These are phyloP conservation scores for Xylaria sp. DNA, from an alignment of 2,329 filamentous ascomycete genomes.

Conservation along the genomic window DNA sequence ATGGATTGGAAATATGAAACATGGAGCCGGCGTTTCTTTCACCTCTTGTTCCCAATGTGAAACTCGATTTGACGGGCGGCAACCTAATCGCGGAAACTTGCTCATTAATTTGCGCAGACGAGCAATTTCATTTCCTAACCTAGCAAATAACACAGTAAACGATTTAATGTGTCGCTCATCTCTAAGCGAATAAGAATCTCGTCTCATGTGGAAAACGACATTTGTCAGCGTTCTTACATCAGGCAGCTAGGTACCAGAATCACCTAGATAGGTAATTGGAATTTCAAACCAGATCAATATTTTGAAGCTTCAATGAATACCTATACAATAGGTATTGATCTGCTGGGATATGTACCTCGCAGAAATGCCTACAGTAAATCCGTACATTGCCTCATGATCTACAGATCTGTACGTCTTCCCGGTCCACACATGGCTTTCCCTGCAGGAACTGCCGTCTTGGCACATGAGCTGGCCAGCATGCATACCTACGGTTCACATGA, in stretches of 20 bases:
- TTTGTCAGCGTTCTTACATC: too few relatives aligned
- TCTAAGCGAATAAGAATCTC: not conserved
- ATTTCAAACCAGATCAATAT: too few relatives aligned
- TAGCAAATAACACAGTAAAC: not conserved
- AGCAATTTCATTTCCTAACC: slow-evolving; percentile 1
- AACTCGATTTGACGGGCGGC: slow-evolving; percentile 24
- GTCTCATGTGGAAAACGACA: not conserved
- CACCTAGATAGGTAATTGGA: too few relatives aligned
- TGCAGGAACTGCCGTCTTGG: slow-evolving; percentile 10
- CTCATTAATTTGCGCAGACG: slow-evolving; percentile 13
- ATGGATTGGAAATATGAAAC: slow-evolving; percentile 27
- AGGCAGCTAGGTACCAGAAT: too few relatives aligned
- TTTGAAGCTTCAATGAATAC: too few relatives aligned
- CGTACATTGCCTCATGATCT: slow-evolving; percentile 16
- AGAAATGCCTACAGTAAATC: too few relatives aligned
- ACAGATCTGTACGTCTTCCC: slow-evolving; percentile 9
- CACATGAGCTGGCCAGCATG: not conserved
- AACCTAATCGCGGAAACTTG: slow-evolving; percentile 24
- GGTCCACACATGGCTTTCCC: slow-evolving; percentile 13
- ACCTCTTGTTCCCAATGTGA: slow-evolving; percentile 18
- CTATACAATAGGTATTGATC: too few relatives aligned
- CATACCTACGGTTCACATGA: not conserved
- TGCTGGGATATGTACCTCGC: too few relatives aligned
- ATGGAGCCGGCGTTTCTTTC: slow-evolving; percentile 28
- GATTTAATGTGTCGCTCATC: not conserved